These are phyloP conservation scores for Forsythia viridissima DNA, from an alignment of 257 asterid species.

Conservation along the genomic window DNA sequence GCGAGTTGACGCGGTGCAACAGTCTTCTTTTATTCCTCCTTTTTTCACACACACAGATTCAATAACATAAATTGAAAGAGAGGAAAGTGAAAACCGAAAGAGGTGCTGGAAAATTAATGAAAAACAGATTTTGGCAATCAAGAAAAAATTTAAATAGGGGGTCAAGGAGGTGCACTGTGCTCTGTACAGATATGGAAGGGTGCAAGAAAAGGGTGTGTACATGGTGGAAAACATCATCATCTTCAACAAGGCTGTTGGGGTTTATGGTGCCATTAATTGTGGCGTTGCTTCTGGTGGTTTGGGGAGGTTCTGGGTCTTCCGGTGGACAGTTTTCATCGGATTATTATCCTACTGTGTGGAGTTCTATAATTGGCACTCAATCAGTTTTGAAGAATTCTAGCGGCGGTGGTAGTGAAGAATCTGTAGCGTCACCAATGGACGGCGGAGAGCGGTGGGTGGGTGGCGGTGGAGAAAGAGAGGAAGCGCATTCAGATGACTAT, in stretches of 20 bases:
- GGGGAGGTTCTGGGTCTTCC: slow-evolving; percentile 30
- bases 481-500: slow-evolving; percentile 43
- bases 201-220: slow-evolving; percentile 31
- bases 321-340: slow-evolving; percentile 30
- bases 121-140: not conserved
- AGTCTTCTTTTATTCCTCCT: slow-evolving; percentile 9
- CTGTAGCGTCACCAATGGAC: slow-evolving; percentile 28
- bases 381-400: not conserved
- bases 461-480: slow-evolving; percentile 40
- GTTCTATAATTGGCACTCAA: slow-evolving; percentile 11
- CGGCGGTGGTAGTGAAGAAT: not conserved
- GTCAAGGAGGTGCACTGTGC: not conserved
- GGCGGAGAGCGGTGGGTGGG: slow-evolving; percentile 32
- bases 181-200: slow-evolving; percentile 24
- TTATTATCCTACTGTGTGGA: slow-evolving; percentile 40
- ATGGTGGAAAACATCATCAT: slow-evolving; percentile 44
- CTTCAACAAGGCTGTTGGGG: slow-evolving; percentile 47
- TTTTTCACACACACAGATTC: slow-evolving; percentile 12
- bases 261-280: slow-evolving; percentile 47
- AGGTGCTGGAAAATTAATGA: not conserved
- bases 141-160: too few relatives aligned
- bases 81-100: not conserved
- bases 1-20: slow-evolving; percentile 25
- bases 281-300: slow-evolving; percentile 33
- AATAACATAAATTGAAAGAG: not conserved